Evolutionary conservation across 2,329 filamentous ascomycete genomes (phyloP).

Genomic region (Colletotrichum filicis): DNA sequence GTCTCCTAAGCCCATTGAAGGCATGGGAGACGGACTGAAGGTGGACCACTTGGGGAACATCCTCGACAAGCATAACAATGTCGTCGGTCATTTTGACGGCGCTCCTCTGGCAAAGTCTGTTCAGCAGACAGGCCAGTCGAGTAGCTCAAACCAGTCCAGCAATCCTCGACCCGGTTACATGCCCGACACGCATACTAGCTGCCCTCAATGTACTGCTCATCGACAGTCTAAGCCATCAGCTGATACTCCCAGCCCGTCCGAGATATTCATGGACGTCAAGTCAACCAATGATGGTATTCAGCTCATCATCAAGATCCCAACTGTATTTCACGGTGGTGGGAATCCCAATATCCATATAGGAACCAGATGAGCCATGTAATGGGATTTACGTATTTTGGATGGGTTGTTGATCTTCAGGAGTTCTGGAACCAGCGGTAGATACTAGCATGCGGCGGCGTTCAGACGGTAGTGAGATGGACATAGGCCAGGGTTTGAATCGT

Average conservation of each 20-base stretch:
- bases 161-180: constrained; percentile 10
- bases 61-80: constrained; percentile 54
- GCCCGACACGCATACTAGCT: constrained; percentile 43
- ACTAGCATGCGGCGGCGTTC: constrained; percentile 33
- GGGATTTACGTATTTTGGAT: not conserved
- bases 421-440: constrained; percentile 29
- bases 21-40: constrained; percentile 51
- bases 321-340: constrained; percentile 57
- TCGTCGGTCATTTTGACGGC: constrained; percentile 59
- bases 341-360: constrained; percentile 47
- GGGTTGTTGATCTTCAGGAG: constrained; percentile 11
- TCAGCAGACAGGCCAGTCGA: constrained; percentile 47
- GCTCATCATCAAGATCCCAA: constrained; percentile 67
- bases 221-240: constrained; percentile 45
- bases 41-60: constrained; percentile 59
- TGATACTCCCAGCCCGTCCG: constrained; percentile 56
- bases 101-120: constrained; percentile 49
- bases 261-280: constrained; percentile 67
- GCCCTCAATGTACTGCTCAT: constrained; percentile 12
- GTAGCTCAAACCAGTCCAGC: constrained; percentile 4
- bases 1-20: constrained; percentile 44
- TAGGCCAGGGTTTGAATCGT: constrained; percentile 12
- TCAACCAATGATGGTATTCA: constrained; percentile 68
- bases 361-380: constrained; percentile 20
- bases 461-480: constrained; percentile 17